phyloP scores from a whole-genome alignment of 2,329 filamentous ascomycete genomes.

The Aspergillus sp. region DNA sequence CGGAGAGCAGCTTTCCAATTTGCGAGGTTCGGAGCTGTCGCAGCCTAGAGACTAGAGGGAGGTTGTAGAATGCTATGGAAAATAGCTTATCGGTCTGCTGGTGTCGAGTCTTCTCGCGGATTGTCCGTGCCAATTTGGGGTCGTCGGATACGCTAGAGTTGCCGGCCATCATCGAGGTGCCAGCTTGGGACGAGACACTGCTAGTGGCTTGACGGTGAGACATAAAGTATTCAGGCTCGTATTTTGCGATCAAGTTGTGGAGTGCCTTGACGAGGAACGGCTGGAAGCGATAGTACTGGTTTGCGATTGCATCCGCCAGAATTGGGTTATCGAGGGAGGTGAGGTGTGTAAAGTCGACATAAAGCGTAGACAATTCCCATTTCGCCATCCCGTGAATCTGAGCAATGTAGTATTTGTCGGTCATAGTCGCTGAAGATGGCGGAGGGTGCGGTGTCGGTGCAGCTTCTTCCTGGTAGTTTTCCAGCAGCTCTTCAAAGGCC shows the following conservation, averaged over 20 bases:
- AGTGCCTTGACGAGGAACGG: constrained; percentile 86
- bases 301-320: constrained; percentile 80
- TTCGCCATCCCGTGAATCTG: constrained; percentile 64
- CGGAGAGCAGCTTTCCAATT: constrained; percentile 89
- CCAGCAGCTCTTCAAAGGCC: constrained; percentile 64
- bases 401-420: constrained; percentile 65
- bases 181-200: constrained; percentile 65
- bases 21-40: constrained; percentile 83
- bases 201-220: constrained; percentile 75
- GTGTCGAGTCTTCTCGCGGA: constrained; percentile 72
- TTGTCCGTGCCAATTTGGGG: constrained; percentile 52
- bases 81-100: constrained; percentile 98
- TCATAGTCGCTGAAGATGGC: constrained; percentile 56
- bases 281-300: constrained; percentile 91
- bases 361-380: constrained; percentile 64
- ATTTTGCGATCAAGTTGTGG: constrained; percentile 90
- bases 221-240: constrained; percentile 91
- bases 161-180: constrained; percentile 61
- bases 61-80: constrained; percentile 87
- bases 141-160: constrained; percentile 64
- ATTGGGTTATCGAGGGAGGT: constrained; percentile 73
- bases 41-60: constrained; percentile 82
- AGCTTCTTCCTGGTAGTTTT: constrained; percentile 59
- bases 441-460: constrained; percentile 52
- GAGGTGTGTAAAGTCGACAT: constrained; percentile 74